These are phyloP conservation scores for Tardiomyces depauwii DNA, from an alignment of 1,139 yeast species.

Conservation along the genomic window DNA sequence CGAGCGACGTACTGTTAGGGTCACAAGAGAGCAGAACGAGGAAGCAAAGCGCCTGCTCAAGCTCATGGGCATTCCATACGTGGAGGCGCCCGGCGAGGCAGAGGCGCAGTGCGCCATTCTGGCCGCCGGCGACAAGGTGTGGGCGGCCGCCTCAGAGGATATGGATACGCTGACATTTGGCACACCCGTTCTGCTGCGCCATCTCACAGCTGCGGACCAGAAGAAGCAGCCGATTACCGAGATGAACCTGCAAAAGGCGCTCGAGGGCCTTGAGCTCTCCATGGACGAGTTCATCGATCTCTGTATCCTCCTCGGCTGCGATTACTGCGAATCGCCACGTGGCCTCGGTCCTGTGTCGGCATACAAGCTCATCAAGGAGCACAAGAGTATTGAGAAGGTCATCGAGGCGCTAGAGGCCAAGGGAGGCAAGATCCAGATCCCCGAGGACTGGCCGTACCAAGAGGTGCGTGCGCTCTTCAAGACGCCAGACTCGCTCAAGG, in stretches of 20 bases:
- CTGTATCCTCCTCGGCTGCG: slow-evolving; percentile 92
- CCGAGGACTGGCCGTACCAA: slow-evolving; percentile 89
- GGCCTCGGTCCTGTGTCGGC: slow-evolving; percentile 98
- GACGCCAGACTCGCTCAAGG: slow-evolving; percentile 62
- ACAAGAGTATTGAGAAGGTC: slow-evolving; percentile 67
- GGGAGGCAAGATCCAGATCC: slow-evolving; percentile 66
- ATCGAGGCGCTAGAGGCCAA: slow-evolving; percentile 50
- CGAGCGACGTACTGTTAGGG: slow-evolving; percentile 83
- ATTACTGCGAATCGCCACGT: slow-evolving; percentile 87
- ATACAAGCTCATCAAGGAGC: slow-evolving; percentile 73
- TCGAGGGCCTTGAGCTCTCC: slow-evolving; percentile 66
- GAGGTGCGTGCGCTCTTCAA: slow-evolving; percentile 79
- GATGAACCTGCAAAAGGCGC: slow-evolving; percentile 53
- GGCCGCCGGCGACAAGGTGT: slow-evolving; percentile 74
- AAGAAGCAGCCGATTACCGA: slow-evolving; percentile 89
- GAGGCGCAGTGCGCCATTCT: slow-evolving; percentile 97
- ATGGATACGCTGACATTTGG: slow-evolving; percentile 95
- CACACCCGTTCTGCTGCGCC: slow-evolving; percentile 74
- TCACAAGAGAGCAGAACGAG: slow-evolving; percentile 80
- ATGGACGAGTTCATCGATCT: slow-evolving; percentile 73
- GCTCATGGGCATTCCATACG: slow-evolving; percentile 91
- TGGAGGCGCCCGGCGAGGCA: slow-evolving; percentile 95
- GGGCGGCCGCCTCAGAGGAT: slow-evolving; percentile 97
- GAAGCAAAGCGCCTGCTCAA: slow-evolving; percentile 74
- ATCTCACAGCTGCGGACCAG: slow-evolving; percentile 88